phyloP scores from a whole-genome alignment of 106 monocot species.

The Vanilla planifolia region DNA sequence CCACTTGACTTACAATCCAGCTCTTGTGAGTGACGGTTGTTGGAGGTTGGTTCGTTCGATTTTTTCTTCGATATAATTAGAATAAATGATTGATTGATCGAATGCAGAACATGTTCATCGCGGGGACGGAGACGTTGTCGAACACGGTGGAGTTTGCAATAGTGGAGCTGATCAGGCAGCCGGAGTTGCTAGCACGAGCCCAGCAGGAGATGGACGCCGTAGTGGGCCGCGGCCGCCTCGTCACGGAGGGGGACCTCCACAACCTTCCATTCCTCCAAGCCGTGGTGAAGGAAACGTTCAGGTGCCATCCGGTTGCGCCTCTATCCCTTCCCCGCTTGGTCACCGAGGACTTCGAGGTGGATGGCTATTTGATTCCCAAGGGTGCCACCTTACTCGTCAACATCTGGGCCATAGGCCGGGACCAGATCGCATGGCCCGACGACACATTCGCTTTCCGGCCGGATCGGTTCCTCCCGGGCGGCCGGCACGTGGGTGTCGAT shows the following conservation, averaged over 20 bases:
- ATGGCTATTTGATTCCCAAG: slow-evolving; percentile 23
- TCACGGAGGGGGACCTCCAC: slow-evolving; percentile 18
- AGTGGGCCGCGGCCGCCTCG: slow-evolving; percentile 18
- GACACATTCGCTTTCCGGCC: slow-evolving; percentile 23
- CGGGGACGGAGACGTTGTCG: slow-evolving; percentile 26
- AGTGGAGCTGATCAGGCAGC: slow-evolving; percentile 23
- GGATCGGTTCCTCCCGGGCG: slow-evolving; percentile 21
- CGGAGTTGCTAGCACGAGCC: slow-evolving; percentile 8
- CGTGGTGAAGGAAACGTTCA: slow-evolving; percentile 25
- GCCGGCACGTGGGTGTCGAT: slow-evolving; percentile 5
- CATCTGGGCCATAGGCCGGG: slow-evolving; percentile 26
- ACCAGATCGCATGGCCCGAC: slow-evolving; percentile 18
- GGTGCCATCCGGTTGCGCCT: slow-evolving; percentile 19
- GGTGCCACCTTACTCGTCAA: slow-evolving; percentile 17
- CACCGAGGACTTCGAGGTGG: slow-evolving; percentile 6
- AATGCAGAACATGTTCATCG: slow-evolving; percentile 27
- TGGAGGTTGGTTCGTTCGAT: no score
- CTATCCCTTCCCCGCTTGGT: slow-evolving; percentile 23
- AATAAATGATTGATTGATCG: not conserved
- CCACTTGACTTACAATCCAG: no score
- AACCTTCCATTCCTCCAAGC: slow-evolving; percentile 24
- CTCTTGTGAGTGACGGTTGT: no score
- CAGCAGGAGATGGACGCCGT: slow-evolving; percentile 24
- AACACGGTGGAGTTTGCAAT: slow-evolving; percentile 18
- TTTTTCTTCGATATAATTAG: no score